A percentile compares a stretch with the other conserved stretches of the same genome.
Conservation (phyloP, 352 stramenopile species). For the Phytophthora hybrid region DNA sequence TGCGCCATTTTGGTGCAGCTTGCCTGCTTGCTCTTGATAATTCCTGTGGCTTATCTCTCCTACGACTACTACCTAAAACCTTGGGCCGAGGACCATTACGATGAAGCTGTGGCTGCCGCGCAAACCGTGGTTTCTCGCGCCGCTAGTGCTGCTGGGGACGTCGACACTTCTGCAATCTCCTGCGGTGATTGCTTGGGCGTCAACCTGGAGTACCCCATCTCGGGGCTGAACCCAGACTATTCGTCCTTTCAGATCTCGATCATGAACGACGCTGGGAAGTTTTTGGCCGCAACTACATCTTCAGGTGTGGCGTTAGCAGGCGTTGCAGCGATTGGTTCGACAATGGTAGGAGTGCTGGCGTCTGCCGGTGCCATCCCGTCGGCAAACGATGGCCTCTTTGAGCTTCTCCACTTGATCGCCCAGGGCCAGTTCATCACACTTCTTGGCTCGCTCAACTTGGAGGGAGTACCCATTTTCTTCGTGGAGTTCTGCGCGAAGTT, state of each 20-base stretch:
- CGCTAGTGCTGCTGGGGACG: slow-evolving; percentile 18
- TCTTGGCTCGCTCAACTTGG: slow-evolving; percentile 49
- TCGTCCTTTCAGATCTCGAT: slow-evolving; percentile 47
- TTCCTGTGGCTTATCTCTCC: slow-evolving; percentile 46
- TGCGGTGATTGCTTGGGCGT: slow-evolving; percentile 55
- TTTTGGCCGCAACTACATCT: slow-evolving; percentile 38
- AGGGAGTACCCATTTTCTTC: slow-evolving; percentile 56
- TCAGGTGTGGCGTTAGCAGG: slow-evolving; percentile 45
- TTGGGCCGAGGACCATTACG: slow-evolving; percentile 54
- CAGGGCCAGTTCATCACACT: slow-evolving; percentile 67
- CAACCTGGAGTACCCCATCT: slow-evolving; percentile 56
- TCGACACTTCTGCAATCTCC: slow-evolving; percentile 29
- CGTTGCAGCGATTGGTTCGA: slow-evolving; percentile 29
- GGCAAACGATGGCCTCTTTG: slow-evolving; percentile 37
- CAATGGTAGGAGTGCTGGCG: slow-evolving; percentile 13
- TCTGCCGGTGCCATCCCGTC: slow-evolving; percentile 20
- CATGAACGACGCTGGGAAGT: slow-evolving; percentile 52
- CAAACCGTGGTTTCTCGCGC: slow-evolving; percentile 19
- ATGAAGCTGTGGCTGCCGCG: slow-evolving; percentile 26
- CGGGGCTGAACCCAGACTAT: slow-evolving; percentile 36
- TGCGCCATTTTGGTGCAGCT: slow-evolving; percentile 42
- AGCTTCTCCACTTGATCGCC: slow-evolving; percentile 45
- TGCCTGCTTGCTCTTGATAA: slow-evolving; percentile 44
- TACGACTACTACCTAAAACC: slow-evolving; percentile 59
- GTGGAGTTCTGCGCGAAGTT: slow-evolving; percentile 56